Evolutionary conservation across 345 rosid species (phyloP).

Genomic region (Diplotaxis tenuifolia): DNA sequence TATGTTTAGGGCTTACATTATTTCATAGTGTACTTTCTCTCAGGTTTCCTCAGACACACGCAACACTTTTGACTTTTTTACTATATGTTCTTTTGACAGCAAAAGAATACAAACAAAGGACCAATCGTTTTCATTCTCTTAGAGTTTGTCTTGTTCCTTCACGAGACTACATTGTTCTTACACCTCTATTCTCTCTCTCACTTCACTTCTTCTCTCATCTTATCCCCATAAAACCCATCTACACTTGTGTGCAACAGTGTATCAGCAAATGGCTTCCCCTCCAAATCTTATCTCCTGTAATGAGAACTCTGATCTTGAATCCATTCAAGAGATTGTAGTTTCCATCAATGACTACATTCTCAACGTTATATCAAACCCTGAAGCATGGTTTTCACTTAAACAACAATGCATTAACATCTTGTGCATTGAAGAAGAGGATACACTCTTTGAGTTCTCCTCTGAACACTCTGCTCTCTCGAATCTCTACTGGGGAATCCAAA

Average conservation of each 20-base stretch:
- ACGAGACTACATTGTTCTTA: conserved; percentile 33
- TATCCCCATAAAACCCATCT: conserved; percentile 26
- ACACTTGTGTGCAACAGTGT: conserved; percentile 8
- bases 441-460: conserved; percentile 52
- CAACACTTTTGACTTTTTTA: conserved; percentile 30
- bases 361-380: conserved; percentile 29
- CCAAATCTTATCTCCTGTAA: conserved; percentile 25
- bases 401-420: conserved; percentile 47
- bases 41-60: conserved; percentile 37
- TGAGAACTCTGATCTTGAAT: conserved; percentile 46
- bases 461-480: conserved; percentile 66
- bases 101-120: conserved; percentile 34
- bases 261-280: conserved; percentile 40
- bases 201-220: conserved; percentile 28
- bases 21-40: neutral
- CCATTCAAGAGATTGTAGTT: conserved; percentile 38
- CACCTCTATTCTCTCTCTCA: conserved; percentile 17
- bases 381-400: conserved; percentile 46
- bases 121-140: conserved; percentile 31
- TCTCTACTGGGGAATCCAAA: conserved; percentile 73
- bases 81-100: conserved; percentile 30
- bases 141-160: conserved; percentile 43
- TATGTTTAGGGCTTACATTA: neutral
- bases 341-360: conserved; percentile 48
- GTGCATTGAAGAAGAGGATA: conserved; percentile 35